Base-by-base conservation (phyloP, 176 grass and related monocot species). In the Musa itinerans region DNA sequence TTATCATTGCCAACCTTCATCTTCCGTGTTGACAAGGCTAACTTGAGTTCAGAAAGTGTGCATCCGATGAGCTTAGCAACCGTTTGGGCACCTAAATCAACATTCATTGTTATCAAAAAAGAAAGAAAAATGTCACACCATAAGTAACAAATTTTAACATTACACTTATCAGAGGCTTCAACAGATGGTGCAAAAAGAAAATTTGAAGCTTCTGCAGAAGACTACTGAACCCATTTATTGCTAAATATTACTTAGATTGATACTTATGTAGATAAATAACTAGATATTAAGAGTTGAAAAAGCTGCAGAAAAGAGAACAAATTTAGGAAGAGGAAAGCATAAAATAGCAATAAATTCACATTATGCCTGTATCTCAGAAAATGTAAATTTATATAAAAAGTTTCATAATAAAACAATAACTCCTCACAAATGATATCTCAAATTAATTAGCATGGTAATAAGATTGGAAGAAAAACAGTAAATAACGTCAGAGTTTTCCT, bases 1-100 rank as follows among this genome's bases (percentile, higher is more conserved):
- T 89, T 94, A 79, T 99, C 95, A 77, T 92, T 91, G 69, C 92
- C 88, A 75, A 99, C 90, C 83, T 85, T 99, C 95, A 99, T 99
- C 66, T 99, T 92, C 16, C 88, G 89, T 73, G 89, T 94, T 75
- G 95, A 99, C 81, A 99, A 78, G 78, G 76, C 83, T 77, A 87
- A 67, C 71, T 92, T 92, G 52, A 99, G 86, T 82, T 88, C 87
- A 67, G 89, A 86, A 79, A 86, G 83, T 89, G 75, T 89, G 75
- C 90, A 99, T 51, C 90, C 95, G 79, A 99, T 86, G 86, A 99
- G 95, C 78, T 83, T 85, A 80, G 95, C 83, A 59, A 84, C 95
- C 24, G 83, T 99, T 77, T 89, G 83, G 22, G 88, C 89, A 84
- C 82, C 95, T 99, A 79, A 21, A 70, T 70, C 19, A n/a, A 50